These are phyloP conservation scores for Phytophthora hibernalis DNA, from an alignment of 352 stramenopile species.

Conservation along the genomic window DNA sequence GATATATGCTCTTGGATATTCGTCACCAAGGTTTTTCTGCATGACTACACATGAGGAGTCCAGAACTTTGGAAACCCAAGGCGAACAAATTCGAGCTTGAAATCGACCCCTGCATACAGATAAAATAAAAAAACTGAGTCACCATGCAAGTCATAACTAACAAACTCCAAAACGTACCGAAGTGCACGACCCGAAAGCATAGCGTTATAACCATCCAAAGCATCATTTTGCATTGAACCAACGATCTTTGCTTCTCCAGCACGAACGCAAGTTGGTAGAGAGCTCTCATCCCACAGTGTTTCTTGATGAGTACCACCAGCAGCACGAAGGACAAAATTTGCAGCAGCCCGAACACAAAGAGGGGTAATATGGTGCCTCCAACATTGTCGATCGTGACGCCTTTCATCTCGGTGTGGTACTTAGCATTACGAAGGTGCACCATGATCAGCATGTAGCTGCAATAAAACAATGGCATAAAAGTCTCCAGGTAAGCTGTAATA, in stretches of 20 bases:
- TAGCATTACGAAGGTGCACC: constrained; percentile 21
- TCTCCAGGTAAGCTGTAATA: constrained; percentile 45
- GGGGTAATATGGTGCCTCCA: constrained; percentile 1
- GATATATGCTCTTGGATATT: no score
- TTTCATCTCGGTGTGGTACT: constrained; percentile 21
- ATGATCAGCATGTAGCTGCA: constrained; percentile 23
- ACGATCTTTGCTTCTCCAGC: constrained; percentile 28
- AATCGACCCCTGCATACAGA: constrained; percentile 14
- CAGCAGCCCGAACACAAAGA: constrained; percentile 25
- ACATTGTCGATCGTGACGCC: constrained; percentile 4
- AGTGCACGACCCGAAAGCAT: constrained; percentile 23
- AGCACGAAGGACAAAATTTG: constrained; percentile 29
- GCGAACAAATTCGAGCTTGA: constrained; percentile 16
- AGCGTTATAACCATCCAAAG: constrained; percentile 33
- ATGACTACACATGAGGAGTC: constrained; percentile 7
- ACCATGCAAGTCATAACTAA: background rate
- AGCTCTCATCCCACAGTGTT: constrained; percentile 19
- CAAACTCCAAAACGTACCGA: constrained; percentile 7
- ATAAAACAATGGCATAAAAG: constrained; percentile 44
- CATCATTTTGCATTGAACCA: constrained; percentile 34
- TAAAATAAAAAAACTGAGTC: background rate
- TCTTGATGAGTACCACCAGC: constrained; percentile 20
- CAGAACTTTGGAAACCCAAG: constrained; percentile 11
- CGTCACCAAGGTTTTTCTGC: background rate
- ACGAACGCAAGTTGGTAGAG: constrained; percentile 42